Conservation (phyloP, 2,329 filamentous ascomycete genomes). For the Fusarium sublunatum region DNA sequence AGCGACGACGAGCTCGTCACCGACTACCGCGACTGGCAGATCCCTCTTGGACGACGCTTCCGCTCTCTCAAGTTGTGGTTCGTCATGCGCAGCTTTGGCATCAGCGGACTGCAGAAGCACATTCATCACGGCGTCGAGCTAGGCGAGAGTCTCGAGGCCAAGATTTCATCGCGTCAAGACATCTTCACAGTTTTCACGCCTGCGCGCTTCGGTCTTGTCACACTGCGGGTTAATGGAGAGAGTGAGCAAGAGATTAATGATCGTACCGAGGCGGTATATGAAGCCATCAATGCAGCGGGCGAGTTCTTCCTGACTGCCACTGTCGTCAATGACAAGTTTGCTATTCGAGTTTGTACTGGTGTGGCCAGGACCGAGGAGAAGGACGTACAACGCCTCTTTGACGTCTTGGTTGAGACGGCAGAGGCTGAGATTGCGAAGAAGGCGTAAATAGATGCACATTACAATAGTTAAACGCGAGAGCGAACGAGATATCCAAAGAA, state of each 20-base stretch:
- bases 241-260: slow-evolving; percentile 68
- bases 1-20: slow-evolving; percentile 87
- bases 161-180: slow-evolving; percentile 70
- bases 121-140: slow-evolving; percentile 75
- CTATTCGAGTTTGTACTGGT: slow-evolving; percentile 83
- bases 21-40: slow-evolving; percentile 97
- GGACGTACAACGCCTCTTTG: slow-evolving; percentile 79
- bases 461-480: not conserved
- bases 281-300: slow-evolving; percentile 76
- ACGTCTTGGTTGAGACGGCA: slow-evolving; percentile 73
- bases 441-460: not conserved
- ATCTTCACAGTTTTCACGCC: slow-evolving; percentile 80
- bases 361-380: slow-evolving; percentile 75
- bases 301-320: slow-evolving; percentile 87
- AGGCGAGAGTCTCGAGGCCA: slow-evolving; percentile 75
- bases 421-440: slow-evolving; percentile 53
- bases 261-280: slow-evolving; percentile 79
- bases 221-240: slow-evolving; percentile 69
- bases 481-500: not conserved
- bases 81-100: slow-evolving; percentile 84
- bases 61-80: slow-evolving; percentile 95
- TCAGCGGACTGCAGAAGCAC: slow-evolving; percentile 78
- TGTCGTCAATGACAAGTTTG: slow-evolving; percentile 77
- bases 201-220: slow-evolving; percentile 82
- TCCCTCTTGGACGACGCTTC: slow-evolving; percentile 90